phyloP scores from a whole-genome alignment of 225 moss, liverwort and hornwort species.

The Physcomitrium patens region DNA sequence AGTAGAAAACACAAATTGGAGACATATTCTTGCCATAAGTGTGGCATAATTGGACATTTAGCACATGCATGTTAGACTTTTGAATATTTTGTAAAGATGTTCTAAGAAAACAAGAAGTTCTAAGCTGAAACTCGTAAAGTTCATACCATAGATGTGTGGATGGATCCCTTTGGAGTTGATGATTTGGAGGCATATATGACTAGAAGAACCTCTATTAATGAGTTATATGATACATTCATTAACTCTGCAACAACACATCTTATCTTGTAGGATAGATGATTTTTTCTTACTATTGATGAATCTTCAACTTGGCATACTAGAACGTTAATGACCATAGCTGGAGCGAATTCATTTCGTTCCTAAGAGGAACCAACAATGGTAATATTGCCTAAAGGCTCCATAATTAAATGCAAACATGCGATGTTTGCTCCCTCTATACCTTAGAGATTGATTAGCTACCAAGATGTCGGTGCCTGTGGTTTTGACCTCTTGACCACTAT shows the following conservation, averaged over 20 bases:
- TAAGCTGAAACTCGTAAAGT: neutral
- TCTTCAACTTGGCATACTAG: neutral
- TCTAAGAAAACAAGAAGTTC: neutral
- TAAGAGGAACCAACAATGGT: neutral
- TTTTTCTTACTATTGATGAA: neutral
- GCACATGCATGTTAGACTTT: neutral
- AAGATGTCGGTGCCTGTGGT: neutral
- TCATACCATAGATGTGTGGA: neutral
- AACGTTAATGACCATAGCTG: neutral
- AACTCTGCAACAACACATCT: conserved; percentile 1
- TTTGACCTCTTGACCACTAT: neutral
- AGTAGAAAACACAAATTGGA: neutral
- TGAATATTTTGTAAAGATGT: neutral
- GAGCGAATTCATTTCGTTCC: neutral
- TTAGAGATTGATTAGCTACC: neutral
- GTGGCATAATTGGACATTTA: neutral
- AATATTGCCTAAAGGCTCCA: neutral
- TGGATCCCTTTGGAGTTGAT: neutral
- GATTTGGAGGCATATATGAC: neutral
- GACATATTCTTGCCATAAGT: neutral
- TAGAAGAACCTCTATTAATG: neutral
- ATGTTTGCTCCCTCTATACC: neutral
- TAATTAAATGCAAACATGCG: neutral
- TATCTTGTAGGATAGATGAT: neutral
- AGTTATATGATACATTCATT: neutral